These are phyloP conservation scores for Chlorella variabilis DNA, from an alignment of 163 green algal species.

Conservation along the genomic window DNA sequence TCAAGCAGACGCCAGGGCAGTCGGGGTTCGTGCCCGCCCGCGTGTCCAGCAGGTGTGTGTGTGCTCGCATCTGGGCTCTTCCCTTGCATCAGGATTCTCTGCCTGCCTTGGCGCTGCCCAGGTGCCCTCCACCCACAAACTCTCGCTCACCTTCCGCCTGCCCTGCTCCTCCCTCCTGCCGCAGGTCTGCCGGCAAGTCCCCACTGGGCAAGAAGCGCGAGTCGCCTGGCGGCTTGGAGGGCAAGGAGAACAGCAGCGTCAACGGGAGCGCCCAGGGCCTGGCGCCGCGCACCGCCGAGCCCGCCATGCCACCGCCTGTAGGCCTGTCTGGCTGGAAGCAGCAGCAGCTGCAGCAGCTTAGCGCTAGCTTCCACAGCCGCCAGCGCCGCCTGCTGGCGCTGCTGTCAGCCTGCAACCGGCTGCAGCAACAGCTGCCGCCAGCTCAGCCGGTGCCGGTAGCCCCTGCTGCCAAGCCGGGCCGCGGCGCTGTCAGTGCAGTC, in stretches of 20 bases:
- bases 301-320: not conserved
- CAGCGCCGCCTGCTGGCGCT: constrained; percentile 36
- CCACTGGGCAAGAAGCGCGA: not conserved
- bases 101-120: too few relatives aligned
- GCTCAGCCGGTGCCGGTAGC: not conserved
- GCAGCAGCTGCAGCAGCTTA: constrained; percentile 19
- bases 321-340: constrained; percentile 22
- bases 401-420: constrained; percentile 29
- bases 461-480: not conserved
- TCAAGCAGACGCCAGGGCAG: constrained; percentile 13
- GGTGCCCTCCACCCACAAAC: too few relatives aligned
- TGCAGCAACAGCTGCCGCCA: not conserved
- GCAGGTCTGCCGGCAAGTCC: constrained; percentile 14
- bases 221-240: not conserved
- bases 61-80: not conserved
- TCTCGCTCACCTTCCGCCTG: not conserved
- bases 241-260: constrained; percentile 26
- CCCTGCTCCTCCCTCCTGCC: too few relatives aligned
- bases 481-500: not conserved
- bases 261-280: not conserved
- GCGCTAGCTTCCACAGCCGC: constrained; percentile 23
- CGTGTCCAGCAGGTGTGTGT: not conserved
- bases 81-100: too few relatives aligned
- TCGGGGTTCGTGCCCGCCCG: not conserved
- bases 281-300: constrained; percentile 20